Evolutionary conservation across 495 filamentous ascomycete species (phyloP).

Genomic region (Lindgomyces ingoldianus): DNA sequence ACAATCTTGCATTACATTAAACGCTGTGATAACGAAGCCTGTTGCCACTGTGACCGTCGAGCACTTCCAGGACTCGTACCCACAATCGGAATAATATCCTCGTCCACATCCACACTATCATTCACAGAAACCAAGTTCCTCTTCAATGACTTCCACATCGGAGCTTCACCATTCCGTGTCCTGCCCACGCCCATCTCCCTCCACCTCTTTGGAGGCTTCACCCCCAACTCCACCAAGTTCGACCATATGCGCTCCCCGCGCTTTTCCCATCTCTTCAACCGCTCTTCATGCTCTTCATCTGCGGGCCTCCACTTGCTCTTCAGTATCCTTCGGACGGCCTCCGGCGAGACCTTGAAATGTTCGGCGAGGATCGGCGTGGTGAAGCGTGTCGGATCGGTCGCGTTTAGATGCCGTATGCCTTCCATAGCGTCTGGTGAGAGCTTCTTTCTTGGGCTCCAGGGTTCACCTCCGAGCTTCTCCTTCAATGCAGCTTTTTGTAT

Average conservation of each 20-base stretch:
- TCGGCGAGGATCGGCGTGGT: slow-evolving; percentile 71
- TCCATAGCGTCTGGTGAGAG: slow-evolving; percentile 89
- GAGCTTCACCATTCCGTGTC: slow-evolving; percentile 18
- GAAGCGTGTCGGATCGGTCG: slow-evolving; percentile 71
- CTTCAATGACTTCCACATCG: slow-evolving; percentile 37
- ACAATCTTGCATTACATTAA: neutral
- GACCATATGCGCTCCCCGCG: slow-evolving; percentile 77
- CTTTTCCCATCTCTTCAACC: slow-evolving; percentile 72
- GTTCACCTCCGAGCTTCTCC: slow-evolving; percentile 67
- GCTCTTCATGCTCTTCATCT: slow-evolving; percentile 59
- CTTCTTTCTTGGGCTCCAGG: slow-evolving; percentile 80
- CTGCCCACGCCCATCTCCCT: slow-evolving; percentile 64
- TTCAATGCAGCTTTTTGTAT: slow-evolving; percentile 68
- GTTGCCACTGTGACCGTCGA: neutral
- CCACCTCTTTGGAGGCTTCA: slow-evolving; percentile 69
- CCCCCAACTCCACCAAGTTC: slow-evolving; percentile 66
- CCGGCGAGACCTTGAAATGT: slow-evolving; percentile 80
- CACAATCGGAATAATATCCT: slow-evolving; percentile 30
- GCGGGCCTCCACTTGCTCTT: slow-evolving; percentile 78
- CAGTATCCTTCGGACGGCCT: slow-evolving; percentile 83
- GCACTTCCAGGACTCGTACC: neutral
- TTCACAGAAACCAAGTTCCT: slow-evolving; percentile 26
- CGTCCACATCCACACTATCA: slow-evolving; percentile 11
- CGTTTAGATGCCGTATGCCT: slow-evolving; percentile 78
- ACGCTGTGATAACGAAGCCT: neutral